Base-by-base conservation (phyloP, 2,329 filamentous ascomycete genomes). In the Aspergillus caelatus region DNA sequence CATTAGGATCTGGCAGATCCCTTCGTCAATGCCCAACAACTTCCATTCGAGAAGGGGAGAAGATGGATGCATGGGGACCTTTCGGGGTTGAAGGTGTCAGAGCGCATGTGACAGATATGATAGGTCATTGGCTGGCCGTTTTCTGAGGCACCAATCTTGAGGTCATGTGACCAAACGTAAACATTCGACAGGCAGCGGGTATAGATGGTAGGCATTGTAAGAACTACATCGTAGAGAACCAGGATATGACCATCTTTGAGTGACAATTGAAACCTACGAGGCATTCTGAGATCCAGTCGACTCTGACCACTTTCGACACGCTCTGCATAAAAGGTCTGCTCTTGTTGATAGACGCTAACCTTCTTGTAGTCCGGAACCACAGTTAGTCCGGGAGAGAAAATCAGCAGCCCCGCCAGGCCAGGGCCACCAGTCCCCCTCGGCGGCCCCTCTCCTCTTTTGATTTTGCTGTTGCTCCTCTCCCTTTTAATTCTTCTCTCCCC, bases 391-490 rank as follows among this genome's bases (percentile, higher is more conserved):
- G 50, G 28, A 11, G 32, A 55, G 34, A 55, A 55, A 55, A 55
- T 55, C 52, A 23, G 26, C 60, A 60, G 61, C 59, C 61, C 56
- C 65, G 61, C 63, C 36, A 23, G 26, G n/a, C 7, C 50, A 54
- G 26, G 28, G 23, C 9, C 28, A 10, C 45, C 16, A 55, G 34
- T 30, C 28, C 52, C 30, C 52, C 30, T 34, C 23, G 19, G 26
- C 56, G 46, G 58, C 62, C 62, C 58, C 63, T 65, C 61, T 61
- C 61, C 48, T 62, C 55, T 14, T 41, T 19, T 58, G 55, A 14
- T 50, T 53, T 60, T 50, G 46, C 53, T 57, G 54, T 65, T 57
- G 52, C 57, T 62, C 53, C 63, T 56, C 57, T 67, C 48, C 48
- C 57, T 57, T 45, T 62, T 57, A 46, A 30, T 46, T 63, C 62